Percentiles rank a stretch among this genome's conserved stretches.
phyloP scores from a whole-genome alignment of 2,329 filamentous ascomycete genomes.

The Ascochyta pisi region DNA sequence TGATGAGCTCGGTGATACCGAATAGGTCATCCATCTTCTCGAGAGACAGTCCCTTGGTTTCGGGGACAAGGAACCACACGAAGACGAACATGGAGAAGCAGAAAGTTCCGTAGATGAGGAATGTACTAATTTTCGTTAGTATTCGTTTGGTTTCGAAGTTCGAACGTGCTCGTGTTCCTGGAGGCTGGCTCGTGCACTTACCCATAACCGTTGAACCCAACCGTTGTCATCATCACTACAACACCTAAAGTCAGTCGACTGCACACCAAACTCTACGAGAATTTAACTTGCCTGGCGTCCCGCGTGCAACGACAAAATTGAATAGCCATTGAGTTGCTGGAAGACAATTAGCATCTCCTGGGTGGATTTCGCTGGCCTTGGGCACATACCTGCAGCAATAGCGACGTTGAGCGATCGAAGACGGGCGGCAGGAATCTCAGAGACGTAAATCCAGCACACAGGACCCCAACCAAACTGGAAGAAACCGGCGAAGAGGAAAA shows the following conservation, averaged over 20 bases:
- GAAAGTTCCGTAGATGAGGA: conserved; percentile 73
- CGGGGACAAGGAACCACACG: conserved; percentile 72
- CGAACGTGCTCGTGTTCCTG: conserved; percentile 21
- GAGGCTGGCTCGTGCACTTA: conserved; percentile 30
- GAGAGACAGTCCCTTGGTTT: conserved; percentile 71
- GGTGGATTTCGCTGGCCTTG: not conserved
- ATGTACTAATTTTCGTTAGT: conserved; percentile 59
- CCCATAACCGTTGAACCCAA: conserved; percentile 59
- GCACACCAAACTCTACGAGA: too few species aligned
- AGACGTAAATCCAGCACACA: conserved; percentile 75
- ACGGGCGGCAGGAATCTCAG: conserved; percentile 72
- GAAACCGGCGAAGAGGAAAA: conserved; percentile 74
- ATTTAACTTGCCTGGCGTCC: conserved; percentile 60
- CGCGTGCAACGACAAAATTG: conserved; percentile 74
- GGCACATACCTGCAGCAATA: conserved; percentile 62
- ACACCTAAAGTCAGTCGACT: too few species aligned
- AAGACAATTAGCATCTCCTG: not conserved
- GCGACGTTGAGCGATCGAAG: conserved; percentile 72
- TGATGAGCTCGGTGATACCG: conserved; percentile 61
- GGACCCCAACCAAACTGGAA: conserved; percentile 71
- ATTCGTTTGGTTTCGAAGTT: not conserved
- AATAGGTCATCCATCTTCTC: conserved; percentile 73
- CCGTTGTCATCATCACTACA: conserved; percentile 63
- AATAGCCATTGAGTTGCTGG: conserved; percentile 67
- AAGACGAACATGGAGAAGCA: conserved; percentile 70